Evolutionary conservation across 2,329 filamentous ascomycete genomes (phyloP).

Genomic region (Trichoderma endophyticum): DNA sequence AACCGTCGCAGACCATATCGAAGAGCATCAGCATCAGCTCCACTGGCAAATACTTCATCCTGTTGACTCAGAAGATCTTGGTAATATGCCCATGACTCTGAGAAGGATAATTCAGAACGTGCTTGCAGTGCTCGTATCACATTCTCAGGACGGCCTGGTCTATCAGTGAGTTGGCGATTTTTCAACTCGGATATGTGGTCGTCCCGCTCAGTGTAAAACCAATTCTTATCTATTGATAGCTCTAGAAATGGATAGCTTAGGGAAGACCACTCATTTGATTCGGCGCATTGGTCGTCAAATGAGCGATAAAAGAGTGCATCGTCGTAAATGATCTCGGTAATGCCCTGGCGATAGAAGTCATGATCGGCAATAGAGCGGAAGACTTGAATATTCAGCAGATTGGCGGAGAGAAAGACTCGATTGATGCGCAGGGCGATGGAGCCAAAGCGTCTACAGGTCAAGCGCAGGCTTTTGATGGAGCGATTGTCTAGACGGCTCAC

Average conservation of each 20-base stretch:
- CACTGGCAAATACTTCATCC: background rate
- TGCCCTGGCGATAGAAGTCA: background rate
- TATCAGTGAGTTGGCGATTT: background rate
- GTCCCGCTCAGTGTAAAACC: background rate
- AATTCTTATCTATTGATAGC: background rate
- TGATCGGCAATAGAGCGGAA: background rate
- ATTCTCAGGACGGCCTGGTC: background rate
- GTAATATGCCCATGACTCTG: background rate
- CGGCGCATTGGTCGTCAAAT: background rate
- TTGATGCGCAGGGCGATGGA: background rate
- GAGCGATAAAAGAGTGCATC: background rate
- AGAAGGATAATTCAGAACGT: background rate
- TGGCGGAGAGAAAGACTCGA: background rate
- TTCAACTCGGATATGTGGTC: background rate
- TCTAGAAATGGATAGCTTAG: background rate
- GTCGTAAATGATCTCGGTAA: background rate
- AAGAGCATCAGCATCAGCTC: constrained; percentile 23
- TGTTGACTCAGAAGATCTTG: background rate
- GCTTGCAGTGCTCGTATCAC: background rate
- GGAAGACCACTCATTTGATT: background rate
- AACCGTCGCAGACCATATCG: constrained; percentile 34
- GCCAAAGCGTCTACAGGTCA: background rate
- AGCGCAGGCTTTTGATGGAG: background rate
- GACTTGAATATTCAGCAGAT: background rate
- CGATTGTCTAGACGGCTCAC: background rate